Conservation (phyloP, 768 basidiomycete genomes). For the Suillus hirtellus region DNA sequence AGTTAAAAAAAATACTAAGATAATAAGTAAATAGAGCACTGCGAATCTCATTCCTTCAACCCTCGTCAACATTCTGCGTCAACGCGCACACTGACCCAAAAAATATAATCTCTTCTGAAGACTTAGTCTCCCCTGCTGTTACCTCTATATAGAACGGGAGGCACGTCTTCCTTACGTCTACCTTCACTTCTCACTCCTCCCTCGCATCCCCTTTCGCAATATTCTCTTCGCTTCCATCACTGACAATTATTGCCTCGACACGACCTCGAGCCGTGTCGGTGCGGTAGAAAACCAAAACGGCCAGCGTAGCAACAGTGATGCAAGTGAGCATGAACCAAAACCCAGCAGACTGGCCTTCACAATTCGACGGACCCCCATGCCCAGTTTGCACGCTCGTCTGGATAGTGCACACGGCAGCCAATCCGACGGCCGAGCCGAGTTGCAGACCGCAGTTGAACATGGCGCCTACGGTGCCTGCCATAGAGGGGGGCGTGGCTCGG, state of each 20-base stretch:
- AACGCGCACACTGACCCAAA: not conserved
- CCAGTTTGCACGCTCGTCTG: conserved; percentile 21
- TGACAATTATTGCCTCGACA: too few relatives aligned
- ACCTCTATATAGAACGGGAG: not conserved
- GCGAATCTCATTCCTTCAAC: not conserved
- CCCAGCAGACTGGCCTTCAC: conserved; percentile 39
- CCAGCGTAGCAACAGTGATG: conserved; percentile 22
- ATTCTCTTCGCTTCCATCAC: not conserved
- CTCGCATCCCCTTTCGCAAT: too few relatives aligned
- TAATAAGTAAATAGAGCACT: not conserved
- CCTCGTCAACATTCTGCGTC: not conserved
- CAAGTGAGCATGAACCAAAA: conserved; percentile 40
- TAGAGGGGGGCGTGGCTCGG: conserved; percentile 39
- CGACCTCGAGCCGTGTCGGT: not conserved
- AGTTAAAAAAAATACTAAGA: not conserved
- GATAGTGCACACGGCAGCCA: conserved; percentile 36
- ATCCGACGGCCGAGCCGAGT: conserved; percentile 45
- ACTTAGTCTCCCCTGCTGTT: not conserved
- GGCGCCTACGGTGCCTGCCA: conserved; percentile 48
- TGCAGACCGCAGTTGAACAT: conserved; percentile 50
- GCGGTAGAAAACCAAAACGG: conserved; percentile 1
- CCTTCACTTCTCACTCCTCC: not conserved
- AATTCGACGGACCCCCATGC: conserved; percentile 19
- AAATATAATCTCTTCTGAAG: too few relatives aligned
- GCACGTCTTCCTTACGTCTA: not conserved